Evolutionary conservation across 106 monocot species (phyloP).

Genomic region (Phalaenopsis equestris): DNA sequence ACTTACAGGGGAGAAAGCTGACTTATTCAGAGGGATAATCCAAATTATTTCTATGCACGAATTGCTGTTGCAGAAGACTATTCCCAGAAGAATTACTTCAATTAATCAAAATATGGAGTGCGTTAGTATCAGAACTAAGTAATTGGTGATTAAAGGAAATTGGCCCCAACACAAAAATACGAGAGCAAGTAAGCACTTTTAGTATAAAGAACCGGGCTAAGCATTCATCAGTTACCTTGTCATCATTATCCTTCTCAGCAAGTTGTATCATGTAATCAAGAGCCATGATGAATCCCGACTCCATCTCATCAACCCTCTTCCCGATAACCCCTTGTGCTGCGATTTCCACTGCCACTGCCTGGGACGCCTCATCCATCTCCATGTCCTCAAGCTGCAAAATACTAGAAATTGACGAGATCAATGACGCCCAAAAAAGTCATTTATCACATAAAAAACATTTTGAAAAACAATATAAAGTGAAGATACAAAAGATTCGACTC

Average conservation of each 20-base stretch:
- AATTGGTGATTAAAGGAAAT: too few relatives aligned
- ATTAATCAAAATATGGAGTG: too few relatives aligned
- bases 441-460: not conserved
- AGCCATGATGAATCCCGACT: constrained; percentile 94
- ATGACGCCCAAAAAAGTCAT: not conserved
- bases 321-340: constrained; percentile 92
- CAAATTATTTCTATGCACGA: too few relatives aligned
- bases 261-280: constrained; percentile 87
- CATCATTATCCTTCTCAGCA: constrained; percentile 76
- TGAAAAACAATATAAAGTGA: not conserved
- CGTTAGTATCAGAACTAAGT: too few relatives aligned
- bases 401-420: not conserved
- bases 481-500: not conserved
- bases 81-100: too few relatives aligned
- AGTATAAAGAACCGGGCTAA: not conserved
- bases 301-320: constrained; percentile 97
- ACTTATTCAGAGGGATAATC: too few relatives aligned
- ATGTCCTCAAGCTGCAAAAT: constrained; percentile 71
- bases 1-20: too few relatives aligned
- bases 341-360: constrained; percentile 73
- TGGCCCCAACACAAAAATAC: not conserved
- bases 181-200: not conserved
- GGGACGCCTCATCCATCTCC: constrained; percentile 78
- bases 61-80: too few relatives aligned
- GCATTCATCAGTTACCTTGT: constrained; percentile 48